These are phyloP conservation scores for Symbiodinium natans DNA, from an alignment of 73 alveolate genomes.

Conservation along the genomic window DNA sequence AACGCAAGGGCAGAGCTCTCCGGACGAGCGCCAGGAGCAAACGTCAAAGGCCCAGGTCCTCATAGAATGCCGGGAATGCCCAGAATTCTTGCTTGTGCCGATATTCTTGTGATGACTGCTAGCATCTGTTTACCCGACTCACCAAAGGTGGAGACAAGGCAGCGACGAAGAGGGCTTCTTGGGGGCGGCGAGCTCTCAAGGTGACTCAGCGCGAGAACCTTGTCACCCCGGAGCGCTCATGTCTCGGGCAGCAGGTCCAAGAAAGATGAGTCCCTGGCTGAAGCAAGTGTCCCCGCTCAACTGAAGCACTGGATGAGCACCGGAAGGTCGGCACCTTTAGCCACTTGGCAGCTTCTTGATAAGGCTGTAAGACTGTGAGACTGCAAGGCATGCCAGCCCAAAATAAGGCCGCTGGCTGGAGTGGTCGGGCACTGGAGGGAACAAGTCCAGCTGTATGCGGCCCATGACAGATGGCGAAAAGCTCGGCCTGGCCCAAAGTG, in stretches of 20 bases:
- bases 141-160: neutral
- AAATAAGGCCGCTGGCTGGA: neutral
- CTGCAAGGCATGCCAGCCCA: too few species aligned
- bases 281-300: neutral
- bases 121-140: neutral
- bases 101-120: neutral
- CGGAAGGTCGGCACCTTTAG: neutral
- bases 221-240: neutral
- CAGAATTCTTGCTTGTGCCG: too few species aligned
- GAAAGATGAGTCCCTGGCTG: neutral
- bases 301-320: neutral
- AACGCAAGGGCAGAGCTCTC: neutral
- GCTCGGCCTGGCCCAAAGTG: neutral
- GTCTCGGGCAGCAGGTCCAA: neutral
- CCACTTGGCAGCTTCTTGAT: too few species aligned
- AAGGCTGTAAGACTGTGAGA: too few species aligned
- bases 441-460: neutral
- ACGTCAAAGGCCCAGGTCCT: neutral
- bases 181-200: neutral
- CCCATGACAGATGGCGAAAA: neutral
- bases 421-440: neutral
- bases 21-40: neutral
- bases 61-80: too few species aligned
- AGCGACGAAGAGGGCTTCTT: neutral
- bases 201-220: neutral